A percentile compares a stretch with the other conserved stretches of the same genome.
phyloP scores from a whole-genome alignment of 1,139 yeast species.

The Debaryomycetaceae sp. region DNA sequence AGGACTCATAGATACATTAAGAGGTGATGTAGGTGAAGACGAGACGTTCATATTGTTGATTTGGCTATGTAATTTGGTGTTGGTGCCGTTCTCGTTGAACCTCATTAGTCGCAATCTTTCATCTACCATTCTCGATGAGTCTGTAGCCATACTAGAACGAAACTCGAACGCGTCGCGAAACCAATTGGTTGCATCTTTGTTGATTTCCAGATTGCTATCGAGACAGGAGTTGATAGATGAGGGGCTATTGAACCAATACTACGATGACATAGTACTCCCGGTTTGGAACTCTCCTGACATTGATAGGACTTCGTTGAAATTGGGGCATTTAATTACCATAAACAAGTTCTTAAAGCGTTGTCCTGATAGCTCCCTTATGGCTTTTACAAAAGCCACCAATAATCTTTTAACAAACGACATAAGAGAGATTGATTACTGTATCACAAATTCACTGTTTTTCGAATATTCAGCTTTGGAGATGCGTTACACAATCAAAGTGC shows the following conservation, averaged over 20 bases:
- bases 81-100: constrained; percentile 67
- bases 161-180: constrained; percentile 27
- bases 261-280: constrained; percentile 8
- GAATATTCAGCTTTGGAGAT: constrained; percentile 16
- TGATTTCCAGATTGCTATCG: constrained; percentile 34
- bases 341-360: constrained; percentile 33
- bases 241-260: constrained; percentile 17
- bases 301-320: constrained; percentile 14
- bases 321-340: constrained; percentile 37
- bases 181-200: constrained; percentile 31
- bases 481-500: constrained; percentile 31
- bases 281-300: constrained; percentile 14
- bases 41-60: constrained; percentile 56
- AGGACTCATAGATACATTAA: constrained; percentile 23
- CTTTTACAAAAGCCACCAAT: constrained; percentile 13
- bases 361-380: constrained; percentile 8
- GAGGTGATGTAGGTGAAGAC: constrained; percentile 41
- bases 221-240: constrained; percentile 24
- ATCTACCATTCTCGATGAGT: constrained; percentile 29
- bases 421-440: constrained; percentile 5
- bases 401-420: constrained; percentile 11
- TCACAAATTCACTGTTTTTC: constrained; percentile 10
- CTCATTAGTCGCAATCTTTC: constrained; percentile 35
- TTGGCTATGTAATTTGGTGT: constrained; percentile 68
- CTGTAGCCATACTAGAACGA: constrained; percentile 21